Percentiles rank a stretch among this genome's conserved stretches.
Evolutionary conservation across 345 rosid species (phyloP).

Genomic region (Brassica rapa): DNA sequence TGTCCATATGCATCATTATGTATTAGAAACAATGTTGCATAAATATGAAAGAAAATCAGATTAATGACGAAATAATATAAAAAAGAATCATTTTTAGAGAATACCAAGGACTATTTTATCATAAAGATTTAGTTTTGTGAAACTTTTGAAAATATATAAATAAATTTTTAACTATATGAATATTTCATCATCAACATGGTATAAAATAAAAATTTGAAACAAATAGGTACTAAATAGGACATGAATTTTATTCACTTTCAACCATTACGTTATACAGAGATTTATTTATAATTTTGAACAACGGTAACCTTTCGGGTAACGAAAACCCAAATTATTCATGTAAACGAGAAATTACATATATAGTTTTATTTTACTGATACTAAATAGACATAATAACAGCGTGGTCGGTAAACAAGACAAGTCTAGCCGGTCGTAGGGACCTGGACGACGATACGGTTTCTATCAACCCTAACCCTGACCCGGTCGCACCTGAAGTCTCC

Average conservation of each 20-base stretch:
- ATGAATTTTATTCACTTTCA: neutral
- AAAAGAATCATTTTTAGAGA: too few species aligned
- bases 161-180: neutral
- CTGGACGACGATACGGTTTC: constrained; percentile 13
- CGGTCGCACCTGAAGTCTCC: constrained; percentile 36
- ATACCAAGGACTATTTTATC: neutral
- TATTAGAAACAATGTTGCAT: too few species aligned
- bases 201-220: neutral
- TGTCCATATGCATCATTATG: too few species aligned
- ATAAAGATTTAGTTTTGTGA: neutral
- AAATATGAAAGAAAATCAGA: too few species aligned
- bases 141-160: too few species aligned
- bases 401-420: neutral
- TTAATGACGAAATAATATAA: too few species aligned
- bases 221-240: neutral
- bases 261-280: neutral
- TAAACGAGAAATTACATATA: neutral
- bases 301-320: neutral
- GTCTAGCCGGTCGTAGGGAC: constrained; percentile 36
- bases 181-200: neutral
- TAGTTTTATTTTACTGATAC: neutral
- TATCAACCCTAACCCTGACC: constrained; percentile 43
- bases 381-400: neutral
- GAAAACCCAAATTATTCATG: neutral
- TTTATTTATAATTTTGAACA: neutral